Evolutionary conservation across 2,329 filamentous ascomycete species (phyloP).

Genomic region (Hymenotorrendiella dingleyae): DNA sequence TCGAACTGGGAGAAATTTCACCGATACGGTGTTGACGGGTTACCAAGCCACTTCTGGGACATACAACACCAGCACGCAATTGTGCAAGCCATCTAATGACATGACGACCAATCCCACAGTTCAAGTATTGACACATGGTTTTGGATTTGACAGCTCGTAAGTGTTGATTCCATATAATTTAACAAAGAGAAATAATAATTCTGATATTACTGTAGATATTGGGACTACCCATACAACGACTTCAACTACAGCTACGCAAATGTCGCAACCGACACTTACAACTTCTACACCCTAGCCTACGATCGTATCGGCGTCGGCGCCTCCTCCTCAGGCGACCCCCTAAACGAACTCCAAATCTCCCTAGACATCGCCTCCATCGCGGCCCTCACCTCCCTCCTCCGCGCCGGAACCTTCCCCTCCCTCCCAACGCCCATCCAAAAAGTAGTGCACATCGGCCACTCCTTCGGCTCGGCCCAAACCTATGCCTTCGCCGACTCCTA

Average conservation of each 20-base stretch:
- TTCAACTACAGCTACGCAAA: conserved; percentile 59
- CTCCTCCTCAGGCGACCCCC: conserved; percentile 52
- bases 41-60: conserved; percentile 45
- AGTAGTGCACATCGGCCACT: conserved; percentile 57
- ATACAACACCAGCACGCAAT: conserved; percentile 54
- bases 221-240: conserved; percentile 51
- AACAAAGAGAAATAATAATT: no score
- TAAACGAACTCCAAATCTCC: conserved; percentile 52
- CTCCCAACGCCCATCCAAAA: conserved; percentile 35
- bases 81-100: conserved; percentile 50
- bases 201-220: conserved; percentile 55
- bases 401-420: conserved; percentile 38
- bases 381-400: conserved; percentile 45
- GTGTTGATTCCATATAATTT: conserved; percentile 30
- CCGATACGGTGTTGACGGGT: conserved; percentile 38
- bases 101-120: conserved; percentile 29
- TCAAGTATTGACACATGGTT: conserved; percentile 48
- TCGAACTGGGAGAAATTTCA: conserved; percentile 45
- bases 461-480: conserved; percentile 54
- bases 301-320: conserved; percentile 57
- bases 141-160: conserved; percentile 46
- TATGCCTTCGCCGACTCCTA: conserved; percentile 48
- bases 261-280: conserved; percentile 45
- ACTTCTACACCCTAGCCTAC: conserved; percentile 54
- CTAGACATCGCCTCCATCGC: conserved; percentile 54